Conservation (phyloP, 1,284 basidiomycete species). For the Apiotrichum montevideense region DNA sequence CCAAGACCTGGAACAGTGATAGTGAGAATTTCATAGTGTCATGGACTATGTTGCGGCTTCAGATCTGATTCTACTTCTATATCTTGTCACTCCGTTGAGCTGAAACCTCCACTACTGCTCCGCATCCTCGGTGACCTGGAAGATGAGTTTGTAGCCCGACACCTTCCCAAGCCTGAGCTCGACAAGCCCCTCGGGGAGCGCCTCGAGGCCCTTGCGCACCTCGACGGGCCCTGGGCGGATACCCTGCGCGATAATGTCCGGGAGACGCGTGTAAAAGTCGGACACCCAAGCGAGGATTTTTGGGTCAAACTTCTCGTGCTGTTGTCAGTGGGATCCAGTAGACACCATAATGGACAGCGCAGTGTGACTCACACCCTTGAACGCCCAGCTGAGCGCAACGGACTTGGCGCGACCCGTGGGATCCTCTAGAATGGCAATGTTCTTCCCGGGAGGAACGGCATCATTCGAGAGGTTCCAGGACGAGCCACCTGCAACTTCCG, state of each 20-base stretch:
- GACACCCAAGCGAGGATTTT: background rate
- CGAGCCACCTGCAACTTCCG: conserved; percentile 7
- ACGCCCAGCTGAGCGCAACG: no score
- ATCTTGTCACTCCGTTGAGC: no score
- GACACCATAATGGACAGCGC: no score
- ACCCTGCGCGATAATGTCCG: conserved; percentile 18
- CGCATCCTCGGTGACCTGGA: no score
- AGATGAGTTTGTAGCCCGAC: background rate
- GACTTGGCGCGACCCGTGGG: no score
- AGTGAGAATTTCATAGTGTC: no score
- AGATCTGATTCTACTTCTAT: no score
- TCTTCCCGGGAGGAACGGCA: background rate
- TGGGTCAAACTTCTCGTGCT: background rate
- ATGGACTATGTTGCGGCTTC: no score
- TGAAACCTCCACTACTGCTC: no score
- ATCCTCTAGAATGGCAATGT: background rate
- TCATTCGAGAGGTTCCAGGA: background rate
- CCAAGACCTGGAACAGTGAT: no score
- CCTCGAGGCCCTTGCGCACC: conserved; percentile 18
- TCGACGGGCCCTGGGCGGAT: conserved; percentile 24
- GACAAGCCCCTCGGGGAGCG: conserved; percentile 12
- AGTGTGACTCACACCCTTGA: no score
- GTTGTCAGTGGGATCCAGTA: background rate
- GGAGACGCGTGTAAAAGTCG: conserved; percentile 9
- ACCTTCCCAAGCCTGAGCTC: conserved; percentile 8